These are phyloP conservation scores for Monosporascus cannonballus DNA, from an alignment of 2,329 filamentous ascomycete genomes.

Conservation along the genomic window DNA sequence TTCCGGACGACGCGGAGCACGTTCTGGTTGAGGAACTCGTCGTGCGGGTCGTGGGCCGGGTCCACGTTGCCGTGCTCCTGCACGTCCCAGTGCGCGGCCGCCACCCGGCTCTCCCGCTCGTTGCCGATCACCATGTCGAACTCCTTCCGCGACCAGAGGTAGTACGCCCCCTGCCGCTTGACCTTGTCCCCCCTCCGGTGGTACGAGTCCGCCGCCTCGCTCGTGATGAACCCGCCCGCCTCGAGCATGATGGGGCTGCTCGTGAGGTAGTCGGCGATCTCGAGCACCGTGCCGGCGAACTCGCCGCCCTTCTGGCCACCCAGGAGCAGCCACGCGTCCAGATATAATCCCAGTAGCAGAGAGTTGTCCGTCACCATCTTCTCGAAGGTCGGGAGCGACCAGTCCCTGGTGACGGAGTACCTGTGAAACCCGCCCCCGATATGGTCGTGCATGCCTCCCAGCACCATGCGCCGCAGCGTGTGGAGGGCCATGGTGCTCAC, in stretches of 20 bases:
- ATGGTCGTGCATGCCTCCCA: slow-evolving; percentile 50
- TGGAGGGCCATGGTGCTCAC: slow-evolving; percentile 74
- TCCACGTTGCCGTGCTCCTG: slow-evolving; percentile 79
- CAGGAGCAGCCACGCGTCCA: slow-evolving; percentile 72
- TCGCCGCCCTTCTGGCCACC: slow-evolving; percentile 53
- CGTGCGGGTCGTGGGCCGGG: slow-evolving; percentile 76
- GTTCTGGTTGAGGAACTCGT: slow-evolving; percentile 93
- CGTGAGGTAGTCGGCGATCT: slow-evolving; percentile 82
- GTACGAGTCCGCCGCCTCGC: slow-evolving; percentile 84
- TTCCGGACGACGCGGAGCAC: slow-evolving; percentile 69
- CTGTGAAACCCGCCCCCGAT: slow-evolving; percentile 55
- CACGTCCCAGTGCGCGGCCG: slow-evolving; percentile 80
- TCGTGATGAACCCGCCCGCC: slow-evolving; percentile 74
- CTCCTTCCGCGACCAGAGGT: slow-evolving; percentile 88
- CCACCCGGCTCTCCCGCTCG: slow-evolving; percentile 60
- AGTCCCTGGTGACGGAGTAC: slow-evolving; percentile 86
- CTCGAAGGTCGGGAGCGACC: slow-evolving; percentile 93
- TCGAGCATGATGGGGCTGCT: slow-evolving; percentile 59
- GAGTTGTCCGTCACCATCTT: slow-evolving; percentile 95
- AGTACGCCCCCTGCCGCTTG: slow-evolving; percentile 87
- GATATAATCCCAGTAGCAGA: slow-evolving; percentile 74
- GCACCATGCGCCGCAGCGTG: slow-evolving; percentile 68
- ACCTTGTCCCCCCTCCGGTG: slow-evolving; percentile 69
- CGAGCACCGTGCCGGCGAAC: slow-evolving; percentile 70
- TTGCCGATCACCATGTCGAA: slow-evolving; percentile 69